These are phyloP conservation scores for Exophiala sideris DNA, from an alignment of 2,329 filamentous ascomycete species.

Conservation along the genomic window DNA sequence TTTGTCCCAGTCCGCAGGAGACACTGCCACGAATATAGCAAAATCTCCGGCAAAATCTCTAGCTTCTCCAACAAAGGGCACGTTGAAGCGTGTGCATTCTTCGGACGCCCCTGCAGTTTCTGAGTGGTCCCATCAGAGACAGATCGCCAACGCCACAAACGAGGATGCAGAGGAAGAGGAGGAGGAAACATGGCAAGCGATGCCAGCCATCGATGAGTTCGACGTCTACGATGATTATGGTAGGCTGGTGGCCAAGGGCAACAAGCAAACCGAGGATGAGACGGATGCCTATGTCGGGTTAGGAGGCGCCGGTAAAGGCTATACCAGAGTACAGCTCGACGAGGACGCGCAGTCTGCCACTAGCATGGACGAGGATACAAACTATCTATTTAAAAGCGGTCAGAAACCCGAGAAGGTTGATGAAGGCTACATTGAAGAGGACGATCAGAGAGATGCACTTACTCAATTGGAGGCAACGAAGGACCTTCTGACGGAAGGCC, in stretches of 20 bases:
- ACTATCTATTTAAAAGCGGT: conserved; percentile 84
- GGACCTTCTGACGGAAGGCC: conserved; percentile 87
- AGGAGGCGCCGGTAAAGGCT: conserved; percentile 80
- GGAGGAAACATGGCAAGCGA: conserved; percentile 77
- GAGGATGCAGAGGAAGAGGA: conserved; percentile 47
- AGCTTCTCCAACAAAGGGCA: conserved; percentile 27
- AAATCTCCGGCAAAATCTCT: conserved; percentile 6
- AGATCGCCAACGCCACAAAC: conserved; percentile 53
- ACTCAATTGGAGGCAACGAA: conserved; percentile 95
- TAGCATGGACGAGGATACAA: conserved; percentile 95
- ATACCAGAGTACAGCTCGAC: conserved; percentile 90
- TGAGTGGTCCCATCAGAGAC: conserved; percentile 87
- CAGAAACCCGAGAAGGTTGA: conserved; percentile 50
- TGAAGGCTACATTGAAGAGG: conserved; percentile 64
- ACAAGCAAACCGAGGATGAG: conserved; percentile 65
- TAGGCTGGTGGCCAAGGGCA: conserved; percentile 77
- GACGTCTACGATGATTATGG: conserved; percentile 96
- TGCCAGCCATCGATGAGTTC: conserved; percentile 89
- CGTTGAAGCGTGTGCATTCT: conserved; percentile 37
- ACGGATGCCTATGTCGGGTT: conserved; percentile 63
- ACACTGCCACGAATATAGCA: not conserved
- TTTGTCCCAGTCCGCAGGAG: not conserved
- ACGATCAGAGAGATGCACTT: conserved; percentile 79
- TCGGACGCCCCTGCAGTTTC: conserved; percentile 53
- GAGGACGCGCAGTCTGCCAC: conserved; percentile 92